phyloP scores from a whole-genome alignment of 176 grass and related monocot genomes.

The Musa itinerans region DNA sequence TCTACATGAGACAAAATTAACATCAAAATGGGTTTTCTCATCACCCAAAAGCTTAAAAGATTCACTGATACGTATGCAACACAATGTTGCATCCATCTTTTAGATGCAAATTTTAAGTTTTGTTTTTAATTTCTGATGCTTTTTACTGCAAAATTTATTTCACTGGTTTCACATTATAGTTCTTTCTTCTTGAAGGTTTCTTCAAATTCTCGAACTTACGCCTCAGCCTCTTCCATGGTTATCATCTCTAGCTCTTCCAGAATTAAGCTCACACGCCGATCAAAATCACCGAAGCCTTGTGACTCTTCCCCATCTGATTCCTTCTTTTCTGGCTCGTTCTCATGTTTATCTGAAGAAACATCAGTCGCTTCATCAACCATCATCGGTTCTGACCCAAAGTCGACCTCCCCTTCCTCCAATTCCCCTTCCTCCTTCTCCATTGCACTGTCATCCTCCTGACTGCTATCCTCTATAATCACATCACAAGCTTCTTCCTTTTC shows the following conservation, averaged over 20 bases:
- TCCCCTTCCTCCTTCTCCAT: constrained; percentile 36
- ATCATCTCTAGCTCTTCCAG: constrained; percentile 87
- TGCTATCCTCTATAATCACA: constrained; percentile 8
- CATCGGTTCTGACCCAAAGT: constrained; percentile 3
- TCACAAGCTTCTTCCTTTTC: constrained; percentile 10
- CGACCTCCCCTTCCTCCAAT: constrained; percentile 20
- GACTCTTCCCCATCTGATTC: constrained; percentile 25
- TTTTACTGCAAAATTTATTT: constrained; percentile 11
- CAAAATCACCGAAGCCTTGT: constrained; percentile 60
- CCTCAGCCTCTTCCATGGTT: constrained; percentile 81
- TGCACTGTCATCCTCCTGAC: constrained; percentile 27
- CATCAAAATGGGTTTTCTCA: neutral
- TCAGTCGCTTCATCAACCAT: constrained; percentile 39
- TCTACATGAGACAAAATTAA: constrained; percentile 34
- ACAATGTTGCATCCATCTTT: neutral
- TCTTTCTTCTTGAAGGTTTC: neutral
- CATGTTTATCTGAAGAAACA: constrained; percentile 38
- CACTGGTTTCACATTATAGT: neutral
- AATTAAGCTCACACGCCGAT: constrained; percentile 61
- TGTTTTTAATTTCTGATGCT: neutral
- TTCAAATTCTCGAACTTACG: constrained; percentile 39
- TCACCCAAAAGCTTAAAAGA: neutral
- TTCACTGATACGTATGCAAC: neutral
- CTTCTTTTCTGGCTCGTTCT: constrained; percentile 39
- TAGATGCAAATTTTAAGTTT: neutral